Evolutionary conservation across 1,284 basidiomycete species (phyloP).

Genomic region (Ceraceosorus bombacis): DNA sequence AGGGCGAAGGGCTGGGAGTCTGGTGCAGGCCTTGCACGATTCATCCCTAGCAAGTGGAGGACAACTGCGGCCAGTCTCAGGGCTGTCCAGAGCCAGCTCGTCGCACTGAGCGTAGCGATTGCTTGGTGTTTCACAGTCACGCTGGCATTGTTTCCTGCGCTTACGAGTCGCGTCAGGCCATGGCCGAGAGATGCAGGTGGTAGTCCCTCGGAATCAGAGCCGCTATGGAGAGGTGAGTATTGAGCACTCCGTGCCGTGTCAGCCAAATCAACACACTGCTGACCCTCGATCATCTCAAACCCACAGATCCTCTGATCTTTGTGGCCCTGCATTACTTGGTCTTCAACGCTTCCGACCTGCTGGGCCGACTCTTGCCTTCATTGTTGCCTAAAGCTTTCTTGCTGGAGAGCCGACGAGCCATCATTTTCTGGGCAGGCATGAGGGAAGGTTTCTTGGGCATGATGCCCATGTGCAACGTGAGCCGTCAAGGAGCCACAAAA

Average conservation of each 20-base stretch:
- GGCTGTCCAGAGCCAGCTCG: slow-evolving; percentile 27
- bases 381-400: slow-evolving; percentile 11
- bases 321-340: slow-evolving; percentile 38
- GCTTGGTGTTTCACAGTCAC: slow-evolving; percentile 21
- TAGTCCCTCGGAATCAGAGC: neutral
- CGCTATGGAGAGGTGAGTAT: neutral
- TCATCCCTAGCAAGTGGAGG: neutral
- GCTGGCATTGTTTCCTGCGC: slow-evolving; percentile 35
- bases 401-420: slow-evolving; percentile 13
- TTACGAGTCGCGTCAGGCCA: slow-evolving; percentile 31
- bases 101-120: slow-evolving; percentile 21
- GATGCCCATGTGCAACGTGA: slow-evolving; percentile 31
- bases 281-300: neutral
- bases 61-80: neutral
- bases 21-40: slow-evolving; percentile 1
- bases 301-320: slow-evolving; percentile 27
- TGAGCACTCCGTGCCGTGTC: no score
- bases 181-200: neutral
- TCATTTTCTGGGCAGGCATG: slow-evolving; percentile 15
- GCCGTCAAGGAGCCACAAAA: neutral
- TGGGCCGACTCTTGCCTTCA: slow-evolving; percentile 31
- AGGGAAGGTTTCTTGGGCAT: slow-evolving; percentile 31
- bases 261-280: neutral
- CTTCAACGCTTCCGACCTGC: slow-evolving; percentile 35
- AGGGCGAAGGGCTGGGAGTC: neutral